phyloP scores from a whole-genome alignment of 345 rosid species.

The Ceriops tagal region DNA sequence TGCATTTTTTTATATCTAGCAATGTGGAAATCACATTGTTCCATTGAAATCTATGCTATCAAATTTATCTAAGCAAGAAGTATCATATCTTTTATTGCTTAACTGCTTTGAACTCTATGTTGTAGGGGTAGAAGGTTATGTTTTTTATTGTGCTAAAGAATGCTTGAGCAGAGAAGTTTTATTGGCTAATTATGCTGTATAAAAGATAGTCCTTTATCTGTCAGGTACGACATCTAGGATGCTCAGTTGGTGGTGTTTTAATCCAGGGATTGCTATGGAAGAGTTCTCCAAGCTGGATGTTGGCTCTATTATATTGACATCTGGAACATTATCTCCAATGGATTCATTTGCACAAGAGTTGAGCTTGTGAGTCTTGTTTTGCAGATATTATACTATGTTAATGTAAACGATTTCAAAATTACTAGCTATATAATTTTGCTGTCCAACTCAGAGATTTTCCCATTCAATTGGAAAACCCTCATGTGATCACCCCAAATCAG shows the following conservation, averaged over 20 bases:
- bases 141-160: not conserved
- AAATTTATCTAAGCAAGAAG: no score
- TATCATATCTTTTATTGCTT: not conserved
- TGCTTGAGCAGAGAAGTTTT: not conserved
- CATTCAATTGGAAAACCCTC: conserved; percentile 89
- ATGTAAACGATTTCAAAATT: conserved; percentile 18
- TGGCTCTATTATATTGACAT: conserved; percentile 84
- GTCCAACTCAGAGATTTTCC: conserved; percentile 73
- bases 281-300: conserved; percentile 68
- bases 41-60: not conserved
- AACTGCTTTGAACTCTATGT: conserved; percentile 9
- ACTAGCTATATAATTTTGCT: conserved; percentile 23
- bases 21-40: conserved; percentile 3
- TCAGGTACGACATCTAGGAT: conserved; percentile 79
- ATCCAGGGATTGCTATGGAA: conserved; percentile 94
- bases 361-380: conserved; percentile 56
- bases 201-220: conserved; percentile 17
- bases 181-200: not conserved
- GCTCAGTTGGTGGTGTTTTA: conserved; percentile 99
- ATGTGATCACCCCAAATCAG: conserved; percentile 87
- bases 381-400: conserved; percentile 15
- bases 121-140: not conserved
- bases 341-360: conserved; percentile 90
- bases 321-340: conserved; percentile 95
- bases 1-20: not conserved